Conservation (phyloP, 176 grass and related monocot genomes). For the Saccharum spontaneum region DNA sequence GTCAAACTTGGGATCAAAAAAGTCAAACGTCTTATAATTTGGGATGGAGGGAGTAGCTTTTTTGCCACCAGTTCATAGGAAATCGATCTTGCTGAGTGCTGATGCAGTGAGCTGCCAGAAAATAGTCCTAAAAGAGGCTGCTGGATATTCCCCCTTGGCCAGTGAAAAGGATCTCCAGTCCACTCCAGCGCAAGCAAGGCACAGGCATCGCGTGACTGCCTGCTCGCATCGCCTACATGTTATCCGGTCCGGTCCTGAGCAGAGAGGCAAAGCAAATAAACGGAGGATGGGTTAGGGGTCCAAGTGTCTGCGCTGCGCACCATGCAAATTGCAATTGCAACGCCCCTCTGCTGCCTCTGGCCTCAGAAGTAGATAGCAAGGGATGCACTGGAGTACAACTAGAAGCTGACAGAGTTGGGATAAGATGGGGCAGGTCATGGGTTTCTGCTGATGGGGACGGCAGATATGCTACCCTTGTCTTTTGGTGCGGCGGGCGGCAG, state of each 20-base stretch:
- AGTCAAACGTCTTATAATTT: no score
- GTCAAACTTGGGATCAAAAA: no score
- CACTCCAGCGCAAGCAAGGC: not conserved
- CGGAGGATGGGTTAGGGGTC: slow-evolving; percentile 41
- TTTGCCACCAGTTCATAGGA: no score
- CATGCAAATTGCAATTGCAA: slow-evolving; percentile 38
- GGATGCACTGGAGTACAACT: not conserved
- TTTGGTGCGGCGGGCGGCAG: not conserved
- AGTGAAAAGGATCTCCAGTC: not conserved
- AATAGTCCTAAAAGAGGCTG: no score
- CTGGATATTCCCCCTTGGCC: not conserved
- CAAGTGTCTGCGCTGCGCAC: slow-evolving; percentile 40
- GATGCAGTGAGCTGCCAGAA: no score
- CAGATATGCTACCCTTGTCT: slow-evolving; percentile 19
- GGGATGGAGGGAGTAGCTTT: no score
- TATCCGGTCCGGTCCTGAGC: not conserved
- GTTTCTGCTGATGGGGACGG: slow-evolving; percentile 26
- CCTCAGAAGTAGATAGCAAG: not conserved
- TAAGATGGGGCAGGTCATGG: slow-evolving; percentile 40
- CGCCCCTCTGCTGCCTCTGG: not conserved
- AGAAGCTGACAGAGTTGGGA: slow-evolving; percentile 1
- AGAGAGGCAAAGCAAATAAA: not conserved
- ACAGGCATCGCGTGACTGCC: not conserved
- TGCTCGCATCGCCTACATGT: not conserved
- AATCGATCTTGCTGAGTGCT: no score